Conservation (phyloP, 2,329 filamentous ascomycete species). For the Fusarium multiceps region DNA sequence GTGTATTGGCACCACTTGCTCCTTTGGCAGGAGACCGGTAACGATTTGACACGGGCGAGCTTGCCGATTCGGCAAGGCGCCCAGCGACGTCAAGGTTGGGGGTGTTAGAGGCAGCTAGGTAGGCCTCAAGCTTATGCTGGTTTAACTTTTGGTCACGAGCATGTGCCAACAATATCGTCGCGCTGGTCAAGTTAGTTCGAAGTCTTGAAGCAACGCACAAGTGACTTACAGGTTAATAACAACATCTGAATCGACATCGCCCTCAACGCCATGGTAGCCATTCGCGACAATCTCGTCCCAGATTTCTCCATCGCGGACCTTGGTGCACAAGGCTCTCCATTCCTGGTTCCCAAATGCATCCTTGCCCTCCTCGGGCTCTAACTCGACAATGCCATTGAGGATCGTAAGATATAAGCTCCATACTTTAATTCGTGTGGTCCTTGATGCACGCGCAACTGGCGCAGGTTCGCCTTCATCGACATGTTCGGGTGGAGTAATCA, state of each 20-base stretch:
- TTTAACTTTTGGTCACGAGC: slow-evolving; percentile 85
- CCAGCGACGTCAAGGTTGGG: slow-evolving; percentile 78
- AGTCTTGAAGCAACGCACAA: slow-evolving; percentile 9
- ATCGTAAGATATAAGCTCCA: slow-evolving; percentile 98
- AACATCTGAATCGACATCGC: slow-evolving; percentile 92
- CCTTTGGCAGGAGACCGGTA: slow-evolving; percentile 61
- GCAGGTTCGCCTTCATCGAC: slow-evolving; percentile 68
- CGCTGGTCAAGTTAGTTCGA: slow-evolving; percentile 63
- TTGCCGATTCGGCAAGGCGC: slow-evolving; percentile 64
- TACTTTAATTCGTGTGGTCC: slow-evolving; percentile 89
- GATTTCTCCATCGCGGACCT: slow-evolving; percentile 88
- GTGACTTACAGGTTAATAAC: slow-evolving; percentile 82
- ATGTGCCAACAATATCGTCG: slow-evolving; percentile 90
- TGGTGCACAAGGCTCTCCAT: slow-evolving; percentile 84
- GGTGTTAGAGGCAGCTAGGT: slow-evolving; percentile 80
- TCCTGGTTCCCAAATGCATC: slow-evolving; percentile 84
- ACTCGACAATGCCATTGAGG: slow-evolving; percentile 88
- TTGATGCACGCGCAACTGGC: slow-evolving; percentile 82
- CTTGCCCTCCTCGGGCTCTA: slow-evolving; percentile 91
- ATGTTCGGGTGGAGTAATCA: slow-evolving; percentile 73
- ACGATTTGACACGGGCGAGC: slow-evolving; percentile 47
- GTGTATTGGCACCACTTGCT: slow-evolving; percentile 78
- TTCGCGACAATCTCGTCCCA: slow-evolving; percentile 93
- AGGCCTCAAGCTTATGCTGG: slow-evolving; percentile 88
- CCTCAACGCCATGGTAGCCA: slow-evolving; percentile 89